Conservation (phyloP, 1,139 yeast genomes). For the Meyerozyma carpophila region DNA sequence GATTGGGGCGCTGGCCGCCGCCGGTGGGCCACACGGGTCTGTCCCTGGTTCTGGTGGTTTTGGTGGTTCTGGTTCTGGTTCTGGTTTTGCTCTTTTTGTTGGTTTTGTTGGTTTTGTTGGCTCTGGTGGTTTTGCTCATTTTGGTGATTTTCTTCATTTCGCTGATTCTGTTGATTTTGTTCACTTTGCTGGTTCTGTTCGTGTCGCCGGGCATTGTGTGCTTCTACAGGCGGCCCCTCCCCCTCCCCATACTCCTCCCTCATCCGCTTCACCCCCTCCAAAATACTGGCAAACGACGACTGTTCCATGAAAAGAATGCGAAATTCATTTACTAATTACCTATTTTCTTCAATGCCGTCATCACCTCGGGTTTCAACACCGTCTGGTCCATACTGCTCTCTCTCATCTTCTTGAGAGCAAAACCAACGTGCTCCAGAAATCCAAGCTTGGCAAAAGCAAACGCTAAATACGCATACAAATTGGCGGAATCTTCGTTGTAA, state of each 20-base stretch:
- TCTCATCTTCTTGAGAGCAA: slow-evolving; percentile 11
- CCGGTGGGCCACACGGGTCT: neutral
- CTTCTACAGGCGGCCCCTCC: neutral
- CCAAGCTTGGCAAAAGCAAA: slow-evolving; percentile 14
- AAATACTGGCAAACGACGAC: slow-evolving; percentile 12
- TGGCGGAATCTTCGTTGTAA: slow-evolving; percentile 12
- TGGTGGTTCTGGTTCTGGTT: too few relatives aligned
- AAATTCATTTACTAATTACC: slow-evolving; percentile 3
- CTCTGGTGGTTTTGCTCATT: neutral
- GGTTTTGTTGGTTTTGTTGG: neutral
- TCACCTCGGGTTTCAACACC: slow-evolving; percentile 11
- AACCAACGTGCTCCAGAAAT: slow-evolving; percentile 12
- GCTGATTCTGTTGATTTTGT: neutral
- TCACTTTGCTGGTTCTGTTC: neutral
- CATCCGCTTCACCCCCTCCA: slow-evolving; percentile 13
- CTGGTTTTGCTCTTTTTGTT: neutral
- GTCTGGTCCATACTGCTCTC: slow-evolving; percentile 13
- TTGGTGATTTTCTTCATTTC: neutral
- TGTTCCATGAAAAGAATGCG: slow-evolving; percentile 6
- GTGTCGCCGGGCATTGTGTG: neutral
- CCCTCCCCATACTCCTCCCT: slow-evolving; percentile 5
- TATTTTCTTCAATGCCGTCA: slow-evolving; percentile 11
- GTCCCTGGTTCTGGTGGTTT: neutral
- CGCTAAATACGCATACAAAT: slow-evolving; percentile 13
- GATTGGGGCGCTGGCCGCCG: neutral